A percentile compares a stretch with the other conserved stretches of the same genome.
These are phyloP conservation scores for Fusarium clavum DNA, from an alignment of 2,329 filamentous ascomycete genomes.

Conservation along the genomic window DNA sequence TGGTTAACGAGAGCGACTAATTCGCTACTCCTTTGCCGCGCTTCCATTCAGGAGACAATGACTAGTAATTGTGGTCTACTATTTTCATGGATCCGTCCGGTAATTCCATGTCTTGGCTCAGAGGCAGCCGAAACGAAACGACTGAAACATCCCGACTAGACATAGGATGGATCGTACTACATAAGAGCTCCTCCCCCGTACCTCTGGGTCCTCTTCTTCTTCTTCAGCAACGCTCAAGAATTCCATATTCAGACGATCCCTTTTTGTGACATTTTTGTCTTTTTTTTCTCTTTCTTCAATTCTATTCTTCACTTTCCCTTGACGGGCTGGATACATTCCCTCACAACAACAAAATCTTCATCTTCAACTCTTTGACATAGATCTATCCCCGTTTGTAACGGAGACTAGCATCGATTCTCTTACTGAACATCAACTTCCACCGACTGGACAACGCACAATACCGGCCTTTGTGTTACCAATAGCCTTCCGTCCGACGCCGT, in stretches of 20 bases:
- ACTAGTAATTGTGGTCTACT: slow-evolving; percentile 1
- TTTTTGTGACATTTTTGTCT: slow-evolving; percentile 18
- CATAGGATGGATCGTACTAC: slow-evolving; percentile 17
- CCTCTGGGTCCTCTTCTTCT: slow-evolving; percentile 15
- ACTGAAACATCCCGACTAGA: slow-evolving; percentile 34
- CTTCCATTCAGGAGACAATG: slow-evolving; percentile 33
- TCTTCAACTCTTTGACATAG: slow-evolving; percentile 9
- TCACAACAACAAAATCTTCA: slow-evolving; percentile 24
- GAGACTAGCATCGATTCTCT: slow-evolving; percentile 27
- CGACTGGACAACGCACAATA: slow-evolving; percentile 28
- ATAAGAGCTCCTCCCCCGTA: slow-evolving; percentile 38
- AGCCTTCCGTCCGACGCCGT: slow-evolving; percentile 29
- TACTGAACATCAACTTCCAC: slow-evolving; percentile 22
- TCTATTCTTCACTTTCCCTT: slow-evolving; percentile 35
- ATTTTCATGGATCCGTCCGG: slow-evolving; percentile 15
- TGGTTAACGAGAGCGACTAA: slow-evolving; percentile 34
- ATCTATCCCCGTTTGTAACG: slow-evolving; percentile 26
- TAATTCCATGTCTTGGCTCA: slow-evolving; percentile 22
- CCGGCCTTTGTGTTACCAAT: slow-evolving; percentile 29
- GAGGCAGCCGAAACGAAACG: slow-evolving; percentile 39
- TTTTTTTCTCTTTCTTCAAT: slow-evolving; percentile 23
- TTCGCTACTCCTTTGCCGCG: slow-evolving; percentile 34
- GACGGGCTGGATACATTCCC: slow-evolving; percentile 41
- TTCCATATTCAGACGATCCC: slow-evolving; percentile 33
- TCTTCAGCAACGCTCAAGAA: slow-evolving; percentile 44